Conservation (phyloP, 768 basidiomycete genomes). For the Cubamyces lactineus region DNA sequence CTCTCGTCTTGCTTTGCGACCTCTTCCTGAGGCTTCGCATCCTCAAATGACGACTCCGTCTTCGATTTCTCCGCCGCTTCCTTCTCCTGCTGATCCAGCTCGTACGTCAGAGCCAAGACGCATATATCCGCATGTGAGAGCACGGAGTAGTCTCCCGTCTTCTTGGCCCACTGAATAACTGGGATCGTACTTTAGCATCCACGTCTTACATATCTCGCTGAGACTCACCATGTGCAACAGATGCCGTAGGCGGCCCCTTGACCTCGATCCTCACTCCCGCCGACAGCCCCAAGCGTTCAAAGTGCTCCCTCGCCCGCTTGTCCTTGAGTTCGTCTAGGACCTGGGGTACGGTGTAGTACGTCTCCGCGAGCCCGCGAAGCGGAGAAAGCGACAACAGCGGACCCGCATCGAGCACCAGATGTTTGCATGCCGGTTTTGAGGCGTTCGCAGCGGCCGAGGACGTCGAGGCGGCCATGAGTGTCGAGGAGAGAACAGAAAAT, state of each 20-base stretch:
- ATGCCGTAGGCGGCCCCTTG: slow-evolving; percentile 66
- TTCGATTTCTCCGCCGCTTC: slow-evolving; percentile 31
- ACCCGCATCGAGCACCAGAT: slow-evolving; percentile 91
- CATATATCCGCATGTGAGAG: slow-evolving; percentile 90
- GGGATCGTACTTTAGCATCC: slow-evolving; percentile 25
- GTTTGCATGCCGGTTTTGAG: slow-evolving; percentile 58
- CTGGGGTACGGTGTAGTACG: slow-evolving; percentile 87
- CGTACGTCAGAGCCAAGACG: slow-evolving; percentile 86
- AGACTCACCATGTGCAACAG: slow-evolving; percentile 63
- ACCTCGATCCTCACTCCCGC: slow-evolving; percentile 78
- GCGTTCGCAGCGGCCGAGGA: slow-evolving; percentile 20
- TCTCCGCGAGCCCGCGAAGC: slow-evolving; percentile 84
- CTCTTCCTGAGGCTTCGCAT: neutral
- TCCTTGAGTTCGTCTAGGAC: slow-evolving; percentile 92
- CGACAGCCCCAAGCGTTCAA: slow-evolving; percentile 74
- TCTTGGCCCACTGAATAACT: slow-evolving; percentile 93
- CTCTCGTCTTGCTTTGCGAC: neutral
- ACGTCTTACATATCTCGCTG: neutral
- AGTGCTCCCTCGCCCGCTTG: slow-evolving; percentile 82
- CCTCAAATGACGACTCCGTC: slow-evolving; percentile 14
- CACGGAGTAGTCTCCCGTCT: slow-evolving; percentile 94
- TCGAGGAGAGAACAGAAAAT: slow-evolving; percentile 22
- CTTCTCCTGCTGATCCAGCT: slow-evolving; percentile 62
- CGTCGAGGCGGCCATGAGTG: slow-evolving; percentile 25
- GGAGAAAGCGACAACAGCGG: slow-evolving; percentile 89